Percentiles rank a stretch among this genome's conserved stretches.
phyloP scores from a whole-genome alignment of 2,329 filamentous ascomycete genomes.

The Trichoderma semiorbis region DNA sequence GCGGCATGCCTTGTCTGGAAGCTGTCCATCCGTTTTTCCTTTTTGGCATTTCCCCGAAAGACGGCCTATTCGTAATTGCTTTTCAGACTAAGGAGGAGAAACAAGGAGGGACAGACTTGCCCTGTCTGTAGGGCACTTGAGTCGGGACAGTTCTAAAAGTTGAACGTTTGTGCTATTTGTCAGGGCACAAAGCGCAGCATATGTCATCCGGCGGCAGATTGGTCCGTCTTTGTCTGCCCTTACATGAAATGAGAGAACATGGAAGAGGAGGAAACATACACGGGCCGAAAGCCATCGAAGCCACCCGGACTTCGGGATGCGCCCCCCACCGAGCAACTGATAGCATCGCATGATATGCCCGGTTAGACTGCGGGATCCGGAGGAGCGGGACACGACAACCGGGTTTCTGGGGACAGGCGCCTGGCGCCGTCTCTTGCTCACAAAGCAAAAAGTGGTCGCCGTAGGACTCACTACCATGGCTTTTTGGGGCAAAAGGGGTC shows the following conservation, averaged over 20 bases:
- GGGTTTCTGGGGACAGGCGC: constrained; percentile 1
- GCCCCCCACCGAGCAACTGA: background rate
- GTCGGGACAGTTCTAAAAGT: background rate
- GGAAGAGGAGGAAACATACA: background rate
- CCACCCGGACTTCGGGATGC: background rate
- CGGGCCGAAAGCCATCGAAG: background rate
- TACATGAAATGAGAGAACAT: background rate
- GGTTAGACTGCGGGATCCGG: background rate
- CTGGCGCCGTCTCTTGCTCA: background rate
- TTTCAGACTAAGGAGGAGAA: background rate
- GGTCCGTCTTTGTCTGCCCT: background rate
- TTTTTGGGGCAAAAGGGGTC: background rate
- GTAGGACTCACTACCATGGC: background rate
- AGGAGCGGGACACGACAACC: constrained; percentile 2
- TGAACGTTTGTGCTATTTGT: background rate
- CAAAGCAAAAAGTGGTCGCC: background rate
- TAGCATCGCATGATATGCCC: background rate
- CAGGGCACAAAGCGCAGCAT: background rate
- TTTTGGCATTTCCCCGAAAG: constrained; percentile 8
- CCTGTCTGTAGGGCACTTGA: background rate
- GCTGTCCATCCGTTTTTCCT: constrained; percentile 1
- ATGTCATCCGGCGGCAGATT: background rate
- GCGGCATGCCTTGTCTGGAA: background rate
- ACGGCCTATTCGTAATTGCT: background rate
- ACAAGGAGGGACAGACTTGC: background rate